These are phyloP conservation scores for Suillus subaureus DNA, from an alignment of 768 basidiomycete genomes.

Conservation along the genomic window DNA sequence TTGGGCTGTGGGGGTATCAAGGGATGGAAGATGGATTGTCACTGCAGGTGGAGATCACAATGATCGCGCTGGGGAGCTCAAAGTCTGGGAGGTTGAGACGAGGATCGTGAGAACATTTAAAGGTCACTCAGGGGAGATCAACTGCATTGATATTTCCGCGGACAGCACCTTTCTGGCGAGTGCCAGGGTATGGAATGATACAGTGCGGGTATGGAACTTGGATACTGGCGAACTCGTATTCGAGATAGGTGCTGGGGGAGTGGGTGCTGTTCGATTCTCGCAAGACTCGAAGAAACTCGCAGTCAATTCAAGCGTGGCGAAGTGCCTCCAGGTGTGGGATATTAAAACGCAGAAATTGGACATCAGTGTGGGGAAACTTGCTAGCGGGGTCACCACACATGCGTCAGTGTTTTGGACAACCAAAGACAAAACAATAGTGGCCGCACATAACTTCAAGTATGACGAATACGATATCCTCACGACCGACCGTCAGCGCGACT, in stretches of 20 bases:
- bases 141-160: constrained; percentile 8
- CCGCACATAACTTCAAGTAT: not conserved
- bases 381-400: not conserved
- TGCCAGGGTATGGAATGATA: not conserved
- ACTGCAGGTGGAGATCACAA: not conserved
- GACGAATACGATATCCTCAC: not conserved
- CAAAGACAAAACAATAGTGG: not conserved
- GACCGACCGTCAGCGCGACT: not conserved
- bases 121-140: not conserved
- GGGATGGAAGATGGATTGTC: not conserved
- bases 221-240: not conserved
- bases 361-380: not conserved
- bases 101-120: not conserved
- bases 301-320: not conserved
- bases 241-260: not conserved
- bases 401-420: not conserved
- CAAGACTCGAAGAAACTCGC: not conserved
- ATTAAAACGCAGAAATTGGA: not conserved
- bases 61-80: not conserved
- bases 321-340: not conserved
- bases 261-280: not conserved
- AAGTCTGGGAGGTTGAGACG: not conserved
- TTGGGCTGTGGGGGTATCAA: not conserved
- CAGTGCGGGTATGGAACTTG: not conserved
- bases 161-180: constrained; percentile 10